Conservation (phyloP, 148 eudicot genomes). For the Chenopodium quinoa region DNA sequence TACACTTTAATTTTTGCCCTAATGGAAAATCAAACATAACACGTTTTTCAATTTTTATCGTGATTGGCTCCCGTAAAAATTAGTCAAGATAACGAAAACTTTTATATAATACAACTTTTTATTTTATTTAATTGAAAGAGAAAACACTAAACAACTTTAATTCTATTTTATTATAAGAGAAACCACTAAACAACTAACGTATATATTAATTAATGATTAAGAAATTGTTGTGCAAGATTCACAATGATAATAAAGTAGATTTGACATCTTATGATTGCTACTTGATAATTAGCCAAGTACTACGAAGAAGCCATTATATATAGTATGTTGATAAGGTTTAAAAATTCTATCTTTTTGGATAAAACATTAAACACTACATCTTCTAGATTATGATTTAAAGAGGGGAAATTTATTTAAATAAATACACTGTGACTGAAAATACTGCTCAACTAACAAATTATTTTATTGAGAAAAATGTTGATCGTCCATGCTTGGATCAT, state of each 20-base stretch:
- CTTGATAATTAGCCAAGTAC: background rate
- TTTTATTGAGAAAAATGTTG: background rate
- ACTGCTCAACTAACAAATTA: conserved; percentile 9
- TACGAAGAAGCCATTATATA: background rate
- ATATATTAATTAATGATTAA: background rate
- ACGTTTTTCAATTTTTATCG: background rate
- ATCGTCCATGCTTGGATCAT: conserved; percentile 4
- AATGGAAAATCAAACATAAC: background rate
- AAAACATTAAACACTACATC: background rate
- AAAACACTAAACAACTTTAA: background rate
- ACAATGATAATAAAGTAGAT: background rate
- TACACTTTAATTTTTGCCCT: background rate
- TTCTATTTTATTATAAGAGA: background rate
- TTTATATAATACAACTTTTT: background rate
- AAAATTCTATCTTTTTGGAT: background rate
- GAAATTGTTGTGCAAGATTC: background rate
- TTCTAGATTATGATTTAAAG: background rate
- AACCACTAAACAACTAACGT: background rate
- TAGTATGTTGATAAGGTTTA: background rate
- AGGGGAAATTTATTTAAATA: background rate
- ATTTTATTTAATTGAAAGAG: background rate
- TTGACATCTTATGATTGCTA: background rate
- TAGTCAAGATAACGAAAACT: background rate
- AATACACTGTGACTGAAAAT: conserved; percentile 6
- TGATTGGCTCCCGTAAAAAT: background rate